Evolutionary conservation across 345 rosid species (phyloP).

Genomic region (Pistacia integerrima): DNA sequence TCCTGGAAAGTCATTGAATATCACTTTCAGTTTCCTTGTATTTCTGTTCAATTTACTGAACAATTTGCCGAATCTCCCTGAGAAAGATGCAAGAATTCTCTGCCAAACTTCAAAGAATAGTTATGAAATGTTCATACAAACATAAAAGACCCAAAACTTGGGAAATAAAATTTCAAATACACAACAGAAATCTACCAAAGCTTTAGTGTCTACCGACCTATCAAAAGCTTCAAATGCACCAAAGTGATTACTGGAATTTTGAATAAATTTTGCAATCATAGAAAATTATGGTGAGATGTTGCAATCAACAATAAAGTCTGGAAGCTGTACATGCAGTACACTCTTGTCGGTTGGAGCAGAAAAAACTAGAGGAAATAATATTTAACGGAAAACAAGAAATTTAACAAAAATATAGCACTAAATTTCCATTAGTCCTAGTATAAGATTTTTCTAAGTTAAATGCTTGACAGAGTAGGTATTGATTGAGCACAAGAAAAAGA

Average conservation of each 20-base stretch:
- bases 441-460: background rate
- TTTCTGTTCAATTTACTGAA: conserved; percentile 19
- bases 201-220: conserved; percentile 5
- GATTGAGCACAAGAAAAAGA: background rate
- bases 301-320: conserved; percentile 28
- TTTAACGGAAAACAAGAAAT: conserved; percentile 4
- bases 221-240: conserved; percentile 20
- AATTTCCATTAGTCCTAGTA: background rate
- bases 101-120: conserved; percentile 20
- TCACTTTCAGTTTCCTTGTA: conserved; percentile 36
- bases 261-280: conserved; percentile 7
- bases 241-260: conserved; percentile 1
- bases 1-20: conserved; percentile 54
- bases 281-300: conserved; percentile 15
- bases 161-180: background rate
- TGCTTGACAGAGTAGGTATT: background rate
- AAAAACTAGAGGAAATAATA: conserved; percentile 8
- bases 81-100: conserved; percentile 41
- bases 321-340: conserved; percentile 12
- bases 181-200: background rate
- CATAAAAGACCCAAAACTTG: background rate
- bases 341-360: conserved; percentile 1
- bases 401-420: background rate
- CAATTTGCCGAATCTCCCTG: conserved; percentile 39
- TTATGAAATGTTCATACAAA: background rate